These are phyloP conservation scores for Boletus subcaerulescens DNA, from an alignment of 768 basidiomycete species.

Conservation along the genomic window DNA sequence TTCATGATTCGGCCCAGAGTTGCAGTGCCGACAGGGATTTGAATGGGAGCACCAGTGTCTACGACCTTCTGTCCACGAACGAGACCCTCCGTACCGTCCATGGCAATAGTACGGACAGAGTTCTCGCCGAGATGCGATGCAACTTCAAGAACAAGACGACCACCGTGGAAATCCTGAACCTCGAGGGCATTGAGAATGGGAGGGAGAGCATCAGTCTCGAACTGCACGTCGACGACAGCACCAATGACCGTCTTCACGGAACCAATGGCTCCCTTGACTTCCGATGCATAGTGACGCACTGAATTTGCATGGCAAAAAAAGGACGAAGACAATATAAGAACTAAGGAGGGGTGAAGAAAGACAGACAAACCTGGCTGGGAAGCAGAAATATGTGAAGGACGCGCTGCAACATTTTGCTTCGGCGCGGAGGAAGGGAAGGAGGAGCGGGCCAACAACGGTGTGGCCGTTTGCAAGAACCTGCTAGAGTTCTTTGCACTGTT, in stretches of 20 bases:
- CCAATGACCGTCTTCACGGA: slow-evolving; percentile 98
- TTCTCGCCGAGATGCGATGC: slow-evolving; percentile 99
- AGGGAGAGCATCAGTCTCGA: slow-evolving; percentile 86
- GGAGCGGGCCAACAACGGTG: slow-evolving; percentile 54
- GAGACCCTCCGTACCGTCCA: slow-evolving; percentile 99
- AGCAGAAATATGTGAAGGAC: slow-evolving; percentile 47
- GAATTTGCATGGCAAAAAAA: slow-evolving; percentile 7
- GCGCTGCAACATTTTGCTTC: slow-evolving; percentile 46
- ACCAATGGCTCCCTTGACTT: slow-evolving; percentile 71
- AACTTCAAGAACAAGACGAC: slow-evolving; percentile 98
- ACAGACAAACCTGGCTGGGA: slow-evolving; percentile 51
- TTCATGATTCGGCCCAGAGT: slow-evolving; percentile 99
- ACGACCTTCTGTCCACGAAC: slow-evolving; percentile 97
- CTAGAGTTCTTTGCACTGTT: slow-evolving; percentile 70
- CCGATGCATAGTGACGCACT: slow-evolving; percentile 91
- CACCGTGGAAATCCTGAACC: slow-evolving; percentile 90
- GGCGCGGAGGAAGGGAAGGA: slow-evolving; percentile 42
- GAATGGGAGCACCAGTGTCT: slow-evolving; percentile 95
- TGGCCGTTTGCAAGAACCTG: slow-evolving; percentile 78
- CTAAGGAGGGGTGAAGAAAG: not conserved
- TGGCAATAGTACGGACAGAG: slow-evolving; percentile 98
- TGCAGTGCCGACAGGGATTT: slow-evolving; percentile 91
- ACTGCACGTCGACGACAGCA: slow-evolving; percentile 99
- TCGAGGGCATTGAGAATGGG: slow-evolving; percentile 99
- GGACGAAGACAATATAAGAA: slow-evolving; percentile 1